Evolutionary conservation across 2,329 filamentous ascomycete species (phyloP).

Genomic region (Beauveria brongniartii): DNA sequence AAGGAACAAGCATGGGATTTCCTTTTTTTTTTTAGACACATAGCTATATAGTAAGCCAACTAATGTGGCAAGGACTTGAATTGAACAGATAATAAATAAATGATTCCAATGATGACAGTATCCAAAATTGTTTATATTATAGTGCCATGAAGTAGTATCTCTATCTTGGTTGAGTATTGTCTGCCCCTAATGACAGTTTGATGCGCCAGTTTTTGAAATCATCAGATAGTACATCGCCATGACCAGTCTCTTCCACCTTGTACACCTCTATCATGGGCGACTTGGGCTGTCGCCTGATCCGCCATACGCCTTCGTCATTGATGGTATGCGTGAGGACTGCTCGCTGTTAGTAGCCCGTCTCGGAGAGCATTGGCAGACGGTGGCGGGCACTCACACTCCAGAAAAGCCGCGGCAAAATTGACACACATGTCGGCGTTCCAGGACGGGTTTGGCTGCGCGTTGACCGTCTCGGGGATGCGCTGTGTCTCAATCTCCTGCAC

Average conservation of each 20-base stretch:
- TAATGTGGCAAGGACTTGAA: slow-evolving; percentile 9
- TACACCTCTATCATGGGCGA: slow-evolving; percentile 63
- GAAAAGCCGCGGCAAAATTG: slow-evolving; percentile 72
- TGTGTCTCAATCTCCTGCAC: slow-evolving; percentile 76
- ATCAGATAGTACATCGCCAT: slow-evolving; percentile 67
- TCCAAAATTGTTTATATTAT: neutral
- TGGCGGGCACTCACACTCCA: slow-evolving; percentile 57
- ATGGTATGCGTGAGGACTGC: slow-evolving; percentile 56
- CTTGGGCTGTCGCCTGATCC: slow-evolving; percentile 59
- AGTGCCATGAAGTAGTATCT: neutral
- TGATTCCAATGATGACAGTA: neutral
- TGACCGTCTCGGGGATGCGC: slow-evolving; percentile 67
- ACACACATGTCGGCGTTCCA: slow-evolving; percentile 96
- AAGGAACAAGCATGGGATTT: neutral
- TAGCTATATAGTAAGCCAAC: slow-evolving; percentile 15
- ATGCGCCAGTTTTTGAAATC: slow-evolving; percentile 71
- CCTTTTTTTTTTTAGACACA: slow-evolving; percentile 12
- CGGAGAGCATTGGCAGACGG: neutral
- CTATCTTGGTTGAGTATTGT: neutral
- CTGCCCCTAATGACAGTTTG: slow-evolving; percentile 35
- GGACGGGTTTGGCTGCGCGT: slow-evolving; percentile 52
- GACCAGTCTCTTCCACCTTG: slow-evolving; percentile 63
- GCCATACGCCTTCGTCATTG: slow-evolving; percentile 70
- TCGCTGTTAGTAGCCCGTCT: slow-evolving; percentile 14
- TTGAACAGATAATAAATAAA: neutral